phyloP scores from a whole-genome alignment of 305 asterid genomes.

The Fraxinus greggii region DNA sequence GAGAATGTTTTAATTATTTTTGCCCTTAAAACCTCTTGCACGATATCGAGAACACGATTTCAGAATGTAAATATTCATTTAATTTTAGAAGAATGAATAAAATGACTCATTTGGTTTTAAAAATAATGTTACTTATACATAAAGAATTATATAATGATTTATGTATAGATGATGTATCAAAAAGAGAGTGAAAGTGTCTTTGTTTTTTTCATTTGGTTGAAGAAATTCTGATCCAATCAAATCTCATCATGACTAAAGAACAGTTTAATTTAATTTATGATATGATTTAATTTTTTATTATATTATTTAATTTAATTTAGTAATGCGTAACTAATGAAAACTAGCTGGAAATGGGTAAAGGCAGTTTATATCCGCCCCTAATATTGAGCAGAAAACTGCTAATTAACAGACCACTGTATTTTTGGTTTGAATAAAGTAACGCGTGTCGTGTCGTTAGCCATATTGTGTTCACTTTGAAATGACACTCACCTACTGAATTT shows the following conservation, averaged over 20 bases:
- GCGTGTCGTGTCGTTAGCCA: neutral
- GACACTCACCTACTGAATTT: neutral
- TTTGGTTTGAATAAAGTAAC: neutral
- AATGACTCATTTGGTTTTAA: too few relatives aligned
- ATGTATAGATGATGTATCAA: too few relatives aligned
- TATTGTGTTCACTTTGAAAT: neutral
- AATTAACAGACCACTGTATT: neutral
- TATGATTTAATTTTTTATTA: too few relatives aligned
- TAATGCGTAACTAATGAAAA: neutral
- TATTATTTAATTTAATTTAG: neutral
- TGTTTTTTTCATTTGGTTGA: too few relatives aligned
- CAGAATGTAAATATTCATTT: neutral
- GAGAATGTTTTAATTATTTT: too few relatives aligned
- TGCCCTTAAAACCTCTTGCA: neutral
- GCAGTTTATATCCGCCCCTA: slow-evolving; percentile 7
- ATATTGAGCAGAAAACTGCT: slow-evolving; percentile 8
- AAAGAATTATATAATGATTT: too few relatives aligned
- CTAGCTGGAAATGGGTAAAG: neutral
- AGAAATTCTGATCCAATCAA: too few relatives aligned
- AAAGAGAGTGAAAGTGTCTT: too few relatives aligned
- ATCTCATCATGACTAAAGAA: too few relatives aligned
- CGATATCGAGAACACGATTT: neutral
- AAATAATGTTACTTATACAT: too few relatives aligned
- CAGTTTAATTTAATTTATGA: too few relatives aligned
- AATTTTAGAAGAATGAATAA: too few relatives aligned